These are phyloP conservation scores for Pholiota adiposa DNA, from an alignment of 1,284 basidiomycete genomes.

Conservation along the genomic window DNA sequence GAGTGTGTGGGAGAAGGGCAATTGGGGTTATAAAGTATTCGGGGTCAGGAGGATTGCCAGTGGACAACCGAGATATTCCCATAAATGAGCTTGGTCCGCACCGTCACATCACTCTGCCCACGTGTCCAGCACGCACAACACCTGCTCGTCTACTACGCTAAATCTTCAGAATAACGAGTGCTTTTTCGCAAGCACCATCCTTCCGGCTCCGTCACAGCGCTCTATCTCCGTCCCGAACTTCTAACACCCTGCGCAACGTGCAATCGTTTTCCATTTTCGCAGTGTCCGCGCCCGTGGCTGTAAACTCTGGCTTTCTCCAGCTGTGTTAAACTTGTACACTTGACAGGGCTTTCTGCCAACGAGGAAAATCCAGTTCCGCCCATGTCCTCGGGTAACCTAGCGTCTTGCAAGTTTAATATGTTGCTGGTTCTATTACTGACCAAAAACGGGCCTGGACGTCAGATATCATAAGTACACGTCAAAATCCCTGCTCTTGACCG, in stretches of 20 bases:
- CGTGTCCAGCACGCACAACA: slow-evolving; percentile 7
- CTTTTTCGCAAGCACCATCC: slow-evolving; percentile 18
- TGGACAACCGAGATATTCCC: slow-evolving; percentile 24
- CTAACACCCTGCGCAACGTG: slow-evolving; percentile 12
- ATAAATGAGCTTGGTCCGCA: slow-evolving; percentile 27
- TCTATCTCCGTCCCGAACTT: slow-evolving; percentile 27
- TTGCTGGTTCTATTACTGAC: slow-evolving; percentile 4
- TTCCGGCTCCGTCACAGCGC: slow-evolving; percentile 19
- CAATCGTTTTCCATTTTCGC: slow-evolving; percentile 5
- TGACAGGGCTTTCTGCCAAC: background rate
- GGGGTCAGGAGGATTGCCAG: slow-evolving; percentile 21
- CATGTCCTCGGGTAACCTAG: slow-evolving; percentile 1
- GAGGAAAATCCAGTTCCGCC: background rate
- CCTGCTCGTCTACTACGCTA: slow-evolving; percentile 12
- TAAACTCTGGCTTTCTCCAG: slow-evolving; percentile 4
- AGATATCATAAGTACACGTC: background rate
- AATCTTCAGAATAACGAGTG: slow-evolving; percentile 1
- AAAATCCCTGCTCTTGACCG: background rate
- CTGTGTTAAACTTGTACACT: background rate
- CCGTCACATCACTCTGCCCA: slow-evolving; percentile 22
- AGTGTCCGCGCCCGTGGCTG: background rate
- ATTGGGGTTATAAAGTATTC: slow-evolving; percentile 18
- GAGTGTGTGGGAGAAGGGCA: slow-evolving; percentile 26
- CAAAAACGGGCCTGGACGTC: background rate
- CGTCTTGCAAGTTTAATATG: background rate